These are phyloP conservation scores for Candida tallmaniae DNA, from an alignment of 805 yeast genomes.

Conservation along the genomic window DNA sequence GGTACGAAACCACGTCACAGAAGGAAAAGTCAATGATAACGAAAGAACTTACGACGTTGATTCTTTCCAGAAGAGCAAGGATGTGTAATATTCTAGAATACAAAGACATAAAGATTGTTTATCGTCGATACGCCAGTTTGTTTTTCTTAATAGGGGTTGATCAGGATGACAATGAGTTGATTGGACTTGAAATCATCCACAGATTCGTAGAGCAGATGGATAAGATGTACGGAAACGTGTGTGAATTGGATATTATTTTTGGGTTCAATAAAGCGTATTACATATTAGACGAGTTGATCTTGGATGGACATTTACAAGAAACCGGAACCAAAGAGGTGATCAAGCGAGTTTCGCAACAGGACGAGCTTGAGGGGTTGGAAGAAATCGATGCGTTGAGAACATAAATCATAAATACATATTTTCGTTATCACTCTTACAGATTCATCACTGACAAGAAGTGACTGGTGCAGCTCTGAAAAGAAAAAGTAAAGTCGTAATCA, in stretches of 20 bases:
- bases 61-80: constrained; percentile 79
- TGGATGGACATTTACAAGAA: constrained; percentile 87
- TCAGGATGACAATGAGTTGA: constrained; percentile 77
- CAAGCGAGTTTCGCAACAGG: constrained; percentile 75
- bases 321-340: constrained; percentile 76
- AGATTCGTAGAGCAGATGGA: constrained; percentile 97
- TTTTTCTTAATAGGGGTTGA: constrained; percentile 88
- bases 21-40: constrained; percentile 82
- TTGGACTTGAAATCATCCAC: constrained; percentile 83
- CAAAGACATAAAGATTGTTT: constrained; percentile 78
- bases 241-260: constrained; percentile 94
- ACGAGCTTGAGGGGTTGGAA: constrained; percentile 78
- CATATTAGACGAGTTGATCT: constrained; percentile 80
- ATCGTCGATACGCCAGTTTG: constrained; percentile 88
- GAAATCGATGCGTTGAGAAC: constrained; percentile 42
- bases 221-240: constrained; percentile 89
- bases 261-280: constrained; percentile 93
- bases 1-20: constrained; percentile 83
- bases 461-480: constrained; percentile 18
- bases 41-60: constrained; percentile 80
- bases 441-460: constrained; percentile 11
- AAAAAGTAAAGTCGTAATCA: constrained; percentile 26
- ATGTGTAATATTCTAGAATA: constrained; percentile 95
- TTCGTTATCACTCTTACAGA: not conserved
- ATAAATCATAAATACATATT: too few species aligned